Evolutionary conservation across 495 filamentous ascomycete species (phyloP).

Genomic region (Penicillium arizonense): DNA sequence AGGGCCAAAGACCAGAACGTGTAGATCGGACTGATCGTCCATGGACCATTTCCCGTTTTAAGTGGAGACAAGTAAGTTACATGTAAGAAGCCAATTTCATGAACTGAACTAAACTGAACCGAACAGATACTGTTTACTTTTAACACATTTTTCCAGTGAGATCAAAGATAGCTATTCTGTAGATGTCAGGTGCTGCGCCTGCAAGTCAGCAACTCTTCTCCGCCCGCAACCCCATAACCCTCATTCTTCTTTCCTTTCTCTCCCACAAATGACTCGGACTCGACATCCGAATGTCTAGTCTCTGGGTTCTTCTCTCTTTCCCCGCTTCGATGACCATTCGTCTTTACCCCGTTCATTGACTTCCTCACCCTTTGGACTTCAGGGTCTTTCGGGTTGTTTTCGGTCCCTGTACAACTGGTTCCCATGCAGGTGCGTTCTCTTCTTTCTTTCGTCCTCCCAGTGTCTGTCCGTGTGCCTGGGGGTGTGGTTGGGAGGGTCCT

Average conservation of each 20-base stretch:
- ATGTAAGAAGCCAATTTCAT: neutral
- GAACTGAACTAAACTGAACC: neutral
- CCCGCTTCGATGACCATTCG: conserved; percentile 46
- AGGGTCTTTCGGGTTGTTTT: conserved; percentile 26
- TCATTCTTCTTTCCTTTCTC: conserved; percentile 3
- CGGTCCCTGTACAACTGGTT: conserved; percentile 33
- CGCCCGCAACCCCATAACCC: conserved; percentile 7
- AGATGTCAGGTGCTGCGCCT: conserved; percentile 17
- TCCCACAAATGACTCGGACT: conserved; percentile 16
- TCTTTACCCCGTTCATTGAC: conserved; percentile 41
- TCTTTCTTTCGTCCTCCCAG: neutral
- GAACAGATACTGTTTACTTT: too few species aligned
- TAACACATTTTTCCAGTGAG: too few species aligned
- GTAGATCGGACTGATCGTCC: conserved; percentile 14
- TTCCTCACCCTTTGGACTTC: conserved; percentile 29
- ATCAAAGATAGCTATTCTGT: neutral
- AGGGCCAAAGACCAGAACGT: neutral
- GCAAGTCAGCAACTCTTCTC: conserved; percentile 5
- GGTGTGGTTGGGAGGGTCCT: neutral
- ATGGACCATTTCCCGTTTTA: conserved; percentile 1
- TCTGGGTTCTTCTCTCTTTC: conserved; percentile 18
- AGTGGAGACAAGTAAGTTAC: conserved; percentile 1
- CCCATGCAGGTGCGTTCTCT: conserved; percentile 44
- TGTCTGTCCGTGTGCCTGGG: neutral
- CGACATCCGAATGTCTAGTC: conserved; percentile 15